Evolutionary conservation across 2,329 filamentous ascomycete genomes (phyloP).

Genomic region (Amesomyces nigricolor): DNA sequence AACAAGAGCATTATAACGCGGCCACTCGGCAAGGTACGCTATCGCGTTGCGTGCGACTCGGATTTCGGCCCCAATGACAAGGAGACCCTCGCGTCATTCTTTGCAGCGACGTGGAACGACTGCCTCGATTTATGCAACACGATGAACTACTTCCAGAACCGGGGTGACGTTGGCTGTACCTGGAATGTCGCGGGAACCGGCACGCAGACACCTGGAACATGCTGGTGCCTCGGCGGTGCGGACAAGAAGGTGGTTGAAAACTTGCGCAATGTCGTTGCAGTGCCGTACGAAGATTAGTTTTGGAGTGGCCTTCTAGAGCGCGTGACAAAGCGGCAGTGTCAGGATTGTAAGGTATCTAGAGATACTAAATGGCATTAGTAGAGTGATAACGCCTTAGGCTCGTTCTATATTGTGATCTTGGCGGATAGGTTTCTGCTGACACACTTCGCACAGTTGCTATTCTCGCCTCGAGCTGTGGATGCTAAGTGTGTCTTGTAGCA

Average conservation of each 20-base stretch:
- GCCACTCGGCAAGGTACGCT: neutral
- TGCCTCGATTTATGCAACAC: conserved; percentile 2
- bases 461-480: too few relatives aligned
- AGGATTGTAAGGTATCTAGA: too few relatives aligned
- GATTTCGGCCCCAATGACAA: neutral
- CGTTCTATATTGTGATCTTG: too few relatives aligned
- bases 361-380: too few relatives aligned
- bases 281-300: neutral
- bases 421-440: too few relatives aligned
- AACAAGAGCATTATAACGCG: neutral
- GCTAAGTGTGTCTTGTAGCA: too few relatives aligned
- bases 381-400: too few relatives aligned
- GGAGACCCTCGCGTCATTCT: neutral
- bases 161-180: neutral
- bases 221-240: conserved; percentile 1
- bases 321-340: too few relatives aligned
- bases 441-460: too few relatives aligned
- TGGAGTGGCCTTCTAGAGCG: too few relatives aligned
- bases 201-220: conserved; percentile 1
- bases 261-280: neutral
- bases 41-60: neutral
- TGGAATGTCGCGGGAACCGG: conserved; percentile 2
- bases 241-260: neutral
- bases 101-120: neutral
- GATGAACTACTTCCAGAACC: conserved; percentile 8